These are phyloP conservation scores for Alloascoidea africana DNA, from an alignment of 805 yeast genomes.

Conservation along the genomic window DNA sequence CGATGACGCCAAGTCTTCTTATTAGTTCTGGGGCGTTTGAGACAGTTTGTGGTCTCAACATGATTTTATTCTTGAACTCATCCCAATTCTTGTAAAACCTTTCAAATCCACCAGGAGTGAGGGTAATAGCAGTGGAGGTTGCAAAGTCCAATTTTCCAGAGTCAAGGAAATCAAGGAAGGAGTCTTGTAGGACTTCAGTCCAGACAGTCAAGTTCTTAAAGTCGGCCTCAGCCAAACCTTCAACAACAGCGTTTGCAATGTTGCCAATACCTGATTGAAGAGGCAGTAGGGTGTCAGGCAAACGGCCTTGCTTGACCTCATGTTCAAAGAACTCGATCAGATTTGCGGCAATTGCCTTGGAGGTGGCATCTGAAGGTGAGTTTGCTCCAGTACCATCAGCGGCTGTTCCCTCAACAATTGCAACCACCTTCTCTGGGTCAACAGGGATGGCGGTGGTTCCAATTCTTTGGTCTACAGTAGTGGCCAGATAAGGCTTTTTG, in stretches of 20 bases:
- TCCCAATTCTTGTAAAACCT: conserved; percentile 89
- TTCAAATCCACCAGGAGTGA: conserved; percentile 80
- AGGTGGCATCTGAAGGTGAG: conserved; percentile 74
- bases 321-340: conserved; percentile 77
- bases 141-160: conserved; percentile 89
- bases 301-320: conserved; percentile 79
- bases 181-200: conserved; percentile 98
- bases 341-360: conserved; percentile 68
- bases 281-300: conserved; percentile 89
- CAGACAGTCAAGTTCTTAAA: conserved; percentile 86
- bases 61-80: conserved; percentile 59
- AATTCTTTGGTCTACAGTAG: conserved; percentile 51
- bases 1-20: conserved; percentile 93
- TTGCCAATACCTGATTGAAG: conserved; percentile 97
- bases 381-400: conserved; percentile 79
- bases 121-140: conserved; percentile 89
- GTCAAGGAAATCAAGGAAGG: conserved; percentile 89
- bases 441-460: conserved; percentile 72
- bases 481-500: conserved; percentile 84
- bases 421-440: conserved; percentile 80
- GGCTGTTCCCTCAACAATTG: conserved; percentile 73
- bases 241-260: conserved; percentile 96
- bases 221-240: conserved; percentile 77
- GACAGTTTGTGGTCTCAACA: conserved; percentile 88
- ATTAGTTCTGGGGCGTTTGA: conserved; percentile 95